Base-by-base conservation (phyloP, 225 moss, liverwort and hornwort species). In the Neckera pumila region DNA sequence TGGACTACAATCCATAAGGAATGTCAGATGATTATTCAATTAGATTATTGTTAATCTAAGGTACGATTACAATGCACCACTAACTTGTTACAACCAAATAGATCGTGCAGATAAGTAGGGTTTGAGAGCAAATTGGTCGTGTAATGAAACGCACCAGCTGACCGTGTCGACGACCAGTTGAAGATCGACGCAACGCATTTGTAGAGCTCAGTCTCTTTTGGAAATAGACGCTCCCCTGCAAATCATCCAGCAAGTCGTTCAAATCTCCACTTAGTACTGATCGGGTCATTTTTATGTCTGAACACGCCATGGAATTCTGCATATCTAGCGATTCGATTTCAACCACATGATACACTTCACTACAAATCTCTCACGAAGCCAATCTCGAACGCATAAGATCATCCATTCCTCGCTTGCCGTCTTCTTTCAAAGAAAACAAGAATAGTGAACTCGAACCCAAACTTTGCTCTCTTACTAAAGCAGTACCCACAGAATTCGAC, bases 171-270 rank as follows among this genome's bases (percentile, higher is more conserved):
- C 89, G 87, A 43, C 33, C 36, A 27, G 21, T 47, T 47, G 87
- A 57, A 59, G 76, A 31, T 77, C 36, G 17, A n/a, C 75, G 61
- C 6, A 67, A 79, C 30, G 83, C 89, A 87, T 87, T 89, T 47
- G 91, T 80, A 51, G 56, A 31, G 80, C 89, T 87, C n/a, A 91
- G 38, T 81, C 38, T 84, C 81, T 91, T 89, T 36, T 58, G 61
- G 54, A 91, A 91, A 33, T 85, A 91, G 76, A 69, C 63, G 85
- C 91, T 91, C 40, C 85, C 89, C 67, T 85, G 89, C 81, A 91
- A 91, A 31, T 36, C 61, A n/a, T 75, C 27, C 67, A 85, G 87
- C 87, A 87, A 45, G 33, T 87, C 81, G 21, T 61, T 51, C 73
- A 91, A 81, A 69, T 27, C 61, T 53, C 85, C 73, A 56, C 73